Evolutionary conservation across 305 asterid genomes (phyloP).

Genomic region (Fraxinus sp.): DNA sequence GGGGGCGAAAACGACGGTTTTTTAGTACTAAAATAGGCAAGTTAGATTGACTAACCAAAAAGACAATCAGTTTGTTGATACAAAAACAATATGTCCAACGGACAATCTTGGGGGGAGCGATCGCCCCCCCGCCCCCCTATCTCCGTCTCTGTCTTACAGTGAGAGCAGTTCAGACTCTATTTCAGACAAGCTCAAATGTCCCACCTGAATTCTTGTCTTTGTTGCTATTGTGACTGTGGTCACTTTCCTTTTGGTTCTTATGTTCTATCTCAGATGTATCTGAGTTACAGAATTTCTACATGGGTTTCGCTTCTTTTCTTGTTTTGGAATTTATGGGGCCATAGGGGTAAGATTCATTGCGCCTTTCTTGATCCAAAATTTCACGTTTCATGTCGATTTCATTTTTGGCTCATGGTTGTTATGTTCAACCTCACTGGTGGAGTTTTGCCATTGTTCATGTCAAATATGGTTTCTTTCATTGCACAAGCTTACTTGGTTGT

Average conservation of each 20-base stretch:
- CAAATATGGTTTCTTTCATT: conserved; percentile 62
- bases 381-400: conserved; percentile 60
- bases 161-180: conserved; percentile 70
- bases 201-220: conserved; percentile 78
- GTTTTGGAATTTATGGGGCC: conserved; percentile 88
- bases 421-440: conserved; percentile 85
- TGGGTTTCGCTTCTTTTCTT: conserved; percentile 87
- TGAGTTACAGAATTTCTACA: conserved; percentile 85
- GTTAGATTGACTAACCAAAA: too few relatives aligned
- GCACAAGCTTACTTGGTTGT: conserved; percentile 81
- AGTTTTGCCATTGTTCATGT: conserved; percentile 71
- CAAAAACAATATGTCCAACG: too few relatives aligned
- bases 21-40: too few relatives aligned
- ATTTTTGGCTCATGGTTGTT: conserved; percentile 50
- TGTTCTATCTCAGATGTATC: conserved; percentile 83
- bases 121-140: too few relatives aligned
- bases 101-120: too few relatives aligned
- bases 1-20: too few relatives aligned
- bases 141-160: too few relatives aligned
- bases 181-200: conserved; percentile 92
- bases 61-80: too few relatives aligned
- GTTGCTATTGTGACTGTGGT: conserved; percentile 72
- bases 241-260: conserved; percentile 77
- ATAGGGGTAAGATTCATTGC: conserved; percentile 53
- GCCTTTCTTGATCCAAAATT: conserved; percentile 47